Evolutionary conservation across 345 rosid species (phyloP).

Genomic region (Chamaenerion angustifolium): DNA sequence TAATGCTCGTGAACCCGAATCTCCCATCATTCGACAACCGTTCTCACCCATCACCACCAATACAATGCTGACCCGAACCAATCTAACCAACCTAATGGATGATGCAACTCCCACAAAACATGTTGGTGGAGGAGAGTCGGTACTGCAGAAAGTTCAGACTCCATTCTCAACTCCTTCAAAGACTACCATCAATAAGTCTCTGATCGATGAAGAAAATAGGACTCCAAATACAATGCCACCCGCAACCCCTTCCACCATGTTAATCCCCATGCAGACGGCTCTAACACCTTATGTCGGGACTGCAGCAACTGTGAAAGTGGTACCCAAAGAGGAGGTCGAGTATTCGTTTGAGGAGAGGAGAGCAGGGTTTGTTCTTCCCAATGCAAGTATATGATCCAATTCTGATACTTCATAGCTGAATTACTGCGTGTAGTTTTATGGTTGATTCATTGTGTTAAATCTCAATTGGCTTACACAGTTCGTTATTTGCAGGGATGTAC

Average conservation of each 20-base stretch:
- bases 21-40: slow-evolving; percentile 69
- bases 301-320: slow-evolving; percentile 15
- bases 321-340: slow-evolving; percentile 34
- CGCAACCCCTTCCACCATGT: slow-evolving; percentile 49
- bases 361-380: slow-evolving; percentile 43
- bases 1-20: slow-evolving; percentile 11
- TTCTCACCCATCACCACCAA: slow-evolving; percentile 63
- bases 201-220: slow-evolving; percentile 42
- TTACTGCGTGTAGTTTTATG: too few species aligned
- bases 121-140: slow-evolving; percentile 7
- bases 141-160: slow-evolving; percentile 16
- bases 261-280: slow-evolving; percentile 68
- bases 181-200: slow-evolving; percentile 8
- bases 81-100: slow-evolving; percentile 18
- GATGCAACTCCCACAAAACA: slow-evolving; percentile 4
- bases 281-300: slow-evolving; percentile 33
- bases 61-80: slow-evolving; percentile 33
- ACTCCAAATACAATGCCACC: slow-evolving; percentile 50
- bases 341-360: slow-evolving; percentile 86
- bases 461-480: too few species aligned
- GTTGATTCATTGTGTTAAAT: too few species aligned
- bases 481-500: too few species aligned
- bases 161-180: slow-evolving; percentile 41
- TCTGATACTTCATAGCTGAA: too few species aligned
- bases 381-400: too few species aligned